phyloP scores from a whole-genome alignment of 208 protist species.

The Histomonas meleagridis region DNA sequence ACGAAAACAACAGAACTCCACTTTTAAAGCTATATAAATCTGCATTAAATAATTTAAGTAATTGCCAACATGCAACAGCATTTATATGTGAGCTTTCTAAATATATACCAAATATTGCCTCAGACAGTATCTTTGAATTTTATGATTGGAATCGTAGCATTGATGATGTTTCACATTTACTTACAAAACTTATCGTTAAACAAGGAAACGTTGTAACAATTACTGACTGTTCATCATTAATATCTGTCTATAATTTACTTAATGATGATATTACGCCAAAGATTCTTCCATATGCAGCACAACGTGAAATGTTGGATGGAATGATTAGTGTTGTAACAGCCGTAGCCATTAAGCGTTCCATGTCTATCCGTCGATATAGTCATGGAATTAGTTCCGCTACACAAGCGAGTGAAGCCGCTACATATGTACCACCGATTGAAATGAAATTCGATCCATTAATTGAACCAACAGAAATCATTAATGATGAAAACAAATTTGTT shows the following conservation, averaged over 20 bases:
- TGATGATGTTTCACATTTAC: background rate
- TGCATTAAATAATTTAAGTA: background rate
- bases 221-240: background rate
- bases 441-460: no score
- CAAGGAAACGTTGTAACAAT: background rate
- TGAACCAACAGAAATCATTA: no score
- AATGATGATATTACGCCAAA: background rate
- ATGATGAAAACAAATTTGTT: no score
- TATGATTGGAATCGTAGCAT: background rate
- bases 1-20: background rate
- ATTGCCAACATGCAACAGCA: background rate
- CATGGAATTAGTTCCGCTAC: no score
- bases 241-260: background rate
- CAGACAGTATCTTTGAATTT: background rate
- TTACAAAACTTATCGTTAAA: background rate
- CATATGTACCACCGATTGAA: no score
- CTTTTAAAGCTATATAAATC: background rate
- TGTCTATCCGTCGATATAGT: no score
- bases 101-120: background rate
- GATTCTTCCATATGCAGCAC: background rate
- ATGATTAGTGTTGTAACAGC: conserved; percentile 30
- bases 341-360: no score
- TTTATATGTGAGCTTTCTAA: background rate
- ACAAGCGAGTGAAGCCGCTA: no score
- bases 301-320: background rate